Percentiles rank a stretch among this genome's conserved stretches.
phyloP scores from a whole-genome alignment of 257 asterid species.

The Galeopsis tetrahit region DNA sequence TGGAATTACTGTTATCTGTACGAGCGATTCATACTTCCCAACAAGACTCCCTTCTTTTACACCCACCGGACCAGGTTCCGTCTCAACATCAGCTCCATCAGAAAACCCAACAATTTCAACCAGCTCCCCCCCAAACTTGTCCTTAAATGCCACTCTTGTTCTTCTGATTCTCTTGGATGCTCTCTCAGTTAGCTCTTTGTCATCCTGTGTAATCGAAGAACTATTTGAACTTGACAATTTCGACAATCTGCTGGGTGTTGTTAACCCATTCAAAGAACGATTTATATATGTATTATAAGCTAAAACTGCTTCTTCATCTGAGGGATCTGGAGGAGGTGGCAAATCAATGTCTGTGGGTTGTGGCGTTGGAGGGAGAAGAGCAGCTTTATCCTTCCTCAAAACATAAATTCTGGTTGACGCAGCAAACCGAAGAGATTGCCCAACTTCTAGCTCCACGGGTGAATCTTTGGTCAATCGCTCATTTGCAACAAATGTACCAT shows the following conservation, averaged over 20 bases:
- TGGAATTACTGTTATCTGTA: conserved; percentile 82
- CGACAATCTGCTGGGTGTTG: conserved; percentile 44
- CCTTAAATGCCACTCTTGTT: conserved; percentile 77
- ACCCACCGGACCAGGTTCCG: conserved; percentile 94
- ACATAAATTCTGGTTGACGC: conserved; percentile 91
- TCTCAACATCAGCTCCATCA: conserved; percentile 94
- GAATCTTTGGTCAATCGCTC: conserved; percentile 84
- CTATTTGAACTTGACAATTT: conserved; percentile 39
- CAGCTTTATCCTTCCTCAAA: conserved; percentile 76
- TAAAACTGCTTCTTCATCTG: conserved; percentile 90
- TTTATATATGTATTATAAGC: conserved; percentile 85
- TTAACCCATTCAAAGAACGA: conserved; percentile 62
- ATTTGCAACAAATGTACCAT: conserved; percentile 97
- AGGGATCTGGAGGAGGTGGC: conserved; percentile 87
- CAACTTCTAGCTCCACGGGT: conserved; percentile 89
- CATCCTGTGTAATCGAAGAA: conserved; percentile 42
- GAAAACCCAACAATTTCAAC: conserved; percentile 88
- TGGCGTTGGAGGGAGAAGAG: conserved; percentile 74
- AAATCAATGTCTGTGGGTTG: conserved; percentile 64
- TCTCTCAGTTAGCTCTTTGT: conserved; percentile 44
- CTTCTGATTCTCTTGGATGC: conserved; percentile 77
- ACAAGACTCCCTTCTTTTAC: conserved; percentile 99
- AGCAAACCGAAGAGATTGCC: conserved; percentile 91
- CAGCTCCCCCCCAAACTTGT: conserved; percentile 89
- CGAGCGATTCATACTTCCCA: conserved; percentile 94